Evolutionary conservation across 805 yeast species (phyloP).

Genomic region (Yamadazyma philogaea): DNA sequence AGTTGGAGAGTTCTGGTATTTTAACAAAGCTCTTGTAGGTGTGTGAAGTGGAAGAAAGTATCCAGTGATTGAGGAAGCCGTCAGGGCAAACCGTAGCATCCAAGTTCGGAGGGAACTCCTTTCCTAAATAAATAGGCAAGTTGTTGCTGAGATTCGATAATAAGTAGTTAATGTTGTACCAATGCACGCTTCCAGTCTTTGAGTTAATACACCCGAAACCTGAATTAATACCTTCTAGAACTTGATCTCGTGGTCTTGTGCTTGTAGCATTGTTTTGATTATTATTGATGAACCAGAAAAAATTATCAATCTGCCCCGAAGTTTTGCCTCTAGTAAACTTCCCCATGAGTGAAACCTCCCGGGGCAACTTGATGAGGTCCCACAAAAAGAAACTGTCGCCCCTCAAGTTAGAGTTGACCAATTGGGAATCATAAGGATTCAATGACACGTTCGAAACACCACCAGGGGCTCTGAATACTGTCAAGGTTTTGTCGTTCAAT

Average conservation of each 20-base stretch:
- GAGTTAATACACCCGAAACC: slow-evolving; percentile 53
- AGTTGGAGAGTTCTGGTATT: slow-evolving; percentile 26
- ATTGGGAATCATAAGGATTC: slow-evolving; percentile 57
- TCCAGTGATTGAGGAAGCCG: slow-evolving; percentile 43
- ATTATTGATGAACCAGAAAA: slow-evolving; percentile 52
- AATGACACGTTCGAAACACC: slow-evolving; percentile 60
- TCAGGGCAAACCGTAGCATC: slow-evolving; percentile 1
- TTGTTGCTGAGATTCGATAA: slow-evolving; percentile 30
- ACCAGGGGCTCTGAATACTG: slow-evolving; percentile 54
- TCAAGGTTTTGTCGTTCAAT: slow-evolving; percentile 33
- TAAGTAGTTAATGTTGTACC: slow-evolving; percentile 49
- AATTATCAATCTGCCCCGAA: slow-evolving; percentile 47
- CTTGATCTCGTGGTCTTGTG: slow-evolving; percentile 6
- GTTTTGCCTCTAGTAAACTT: slow-evolving; percentile 63
- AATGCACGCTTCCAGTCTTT: slow-evolving; percentile 58
- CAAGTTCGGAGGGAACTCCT: slow-evolving; percentile 10
- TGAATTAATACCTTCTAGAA: slow-evolving; percentile 27
- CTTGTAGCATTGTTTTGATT: slow-evolving; percentile 24
- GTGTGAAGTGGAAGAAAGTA: slow-evolving; percentile 29
- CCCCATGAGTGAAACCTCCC: slow-evolving; percentile 52
- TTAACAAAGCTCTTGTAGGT: slow-evolving; percentile 16
- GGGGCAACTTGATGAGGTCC: slow-evolving; percentile 55
- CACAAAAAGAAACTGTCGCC: slow-evolving; percentile 65
- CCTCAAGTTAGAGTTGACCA: slow-evolving; percentile 51
- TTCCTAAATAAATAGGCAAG: slow-evolving; percentile 25